These are phyloP conservation scores for Penicillium salamii DNA, from an alignment of 495 filamentous ascomycete genomes.

Conservation along the genomic window DNA sequence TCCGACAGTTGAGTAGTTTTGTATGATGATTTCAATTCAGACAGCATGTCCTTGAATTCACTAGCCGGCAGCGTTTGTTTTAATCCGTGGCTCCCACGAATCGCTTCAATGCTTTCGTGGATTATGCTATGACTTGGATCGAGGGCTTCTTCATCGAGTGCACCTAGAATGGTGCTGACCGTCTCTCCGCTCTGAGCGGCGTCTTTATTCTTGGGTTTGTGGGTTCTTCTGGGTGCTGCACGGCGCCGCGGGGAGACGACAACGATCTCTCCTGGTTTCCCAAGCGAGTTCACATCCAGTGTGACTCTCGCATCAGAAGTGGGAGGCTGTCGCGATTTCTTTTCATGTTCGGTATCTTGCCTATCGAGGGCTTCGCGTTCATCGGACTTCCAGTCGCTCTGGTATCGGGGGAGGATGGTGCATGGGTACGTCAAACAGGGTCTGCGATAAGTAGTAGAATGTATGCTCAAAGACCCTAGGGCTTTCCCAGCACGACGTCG, in stretches of 20 bases:
- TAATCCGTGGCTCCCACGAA: conserved; percentile 15
- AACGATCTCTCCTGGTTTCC: conserved; percentile 42
- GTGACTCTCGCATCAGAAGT: conserved; percentile 2
- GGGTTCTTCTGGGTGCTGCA: background rate
- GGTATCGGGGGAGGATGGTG: conserved; percentile 19
- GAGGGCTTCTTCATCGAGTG: conserved; percentile 22
- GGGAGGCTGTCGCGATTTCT: background rate
- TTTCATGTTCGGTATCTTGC: conserved; percentile 1
- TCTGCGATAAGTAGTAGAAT: conserved; percentile 5
- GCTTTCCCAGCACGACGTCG: conserved; percentile 17
- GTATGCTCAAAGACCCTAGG: conserved; percentile 15
- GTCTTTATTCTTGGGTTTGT: background rate
- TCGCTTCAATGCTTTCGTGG: conserved; percentile 23
- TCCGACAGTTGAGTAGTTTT: conserved; percentile 32
- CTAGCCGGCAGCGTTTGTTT: conserved; percentile 18
- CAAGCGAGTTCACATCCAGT: conserved; percentile 36
- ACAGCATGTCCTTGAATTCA: conserved; percentile 30
- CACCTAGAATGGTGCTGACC: conserved; percentile 28
- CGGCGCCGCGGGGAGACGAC: conserved; percentile 27
- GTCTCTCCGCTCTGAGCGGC: conserved; percentile 2
- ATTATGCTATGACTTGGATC: conserved; percentile 6
- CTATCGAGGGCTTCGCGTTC: background rate
- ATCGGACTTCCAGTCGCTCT: conserved; percentile 15
- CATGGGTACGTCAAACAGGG: conserved; percentile 6
- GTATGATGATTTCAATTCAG: conserved; percentile 30